Conservation (phyloP, 208 protist genomes). For the Spongospora subterranea region DNA sequence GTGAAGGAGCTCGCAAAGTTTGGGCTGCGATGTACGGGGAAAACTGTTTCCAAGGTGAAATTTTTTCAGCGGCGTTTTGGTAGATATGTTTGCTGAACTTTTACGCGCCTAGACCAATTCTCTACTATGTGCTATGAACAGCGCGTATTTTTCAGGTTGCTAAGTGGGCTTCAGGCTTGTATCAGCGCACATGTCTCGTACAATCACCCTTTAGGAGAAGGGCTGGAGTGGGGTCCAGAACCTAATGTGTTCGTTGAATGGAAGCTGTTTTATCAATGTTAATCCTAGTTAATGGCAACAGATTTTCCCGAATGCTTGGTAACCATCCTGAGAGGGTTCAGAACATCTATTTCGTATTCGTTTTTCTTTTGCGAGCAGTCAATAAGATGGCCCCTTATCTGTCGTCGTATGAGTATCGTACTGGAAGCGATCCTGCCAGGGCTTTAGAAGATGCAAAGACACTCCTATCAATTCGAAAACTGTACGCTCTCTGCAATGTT, state of each 20-base stretch:
- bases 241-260: background rate
- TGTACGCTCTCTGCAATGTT: conserved; percentile 53
- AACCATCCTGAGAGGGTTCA: conserved; percentile 50
- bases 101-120: background rate
- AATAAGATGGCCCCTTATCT: conserved; percentile 12
- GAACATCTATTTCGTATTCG: conserved; percentile 56
- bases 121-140: conserved; percentile 43
- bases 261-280: background rate
- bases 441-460: background rate
- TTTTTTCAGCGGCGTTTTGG: background rate
- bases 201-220: conserved; percentile 54
- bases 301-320: conserved; percentile 16
- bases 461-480: background rate
- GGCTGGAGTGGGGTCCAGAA: conserved; percentile 28
- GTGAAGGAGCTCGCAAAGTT: conserved; percentile 34
- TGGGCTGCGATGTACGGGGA: conserved; percentile 55
- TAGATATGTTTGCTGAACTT: background rate
- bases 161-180: conserved; percentile 52
- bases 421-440: conserved; percentile 2
- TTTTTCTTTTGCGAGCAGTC: conserved; percentile 51
- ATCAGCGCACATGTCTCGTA: conserved; percentile 47
- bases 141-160: conserved; percentile 26
- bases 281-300: background rate
- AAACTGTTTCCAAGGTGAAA: conserved; percentile 45
- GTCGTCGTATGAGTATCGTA: conserved; percentile 20